A percentile compares a stretch with the other conserved stretches of the same genome.
Evolutionary conservation across 139 green algal genomes (phyloP).

Genomic region (Coccomyxa sp.): DNA sequence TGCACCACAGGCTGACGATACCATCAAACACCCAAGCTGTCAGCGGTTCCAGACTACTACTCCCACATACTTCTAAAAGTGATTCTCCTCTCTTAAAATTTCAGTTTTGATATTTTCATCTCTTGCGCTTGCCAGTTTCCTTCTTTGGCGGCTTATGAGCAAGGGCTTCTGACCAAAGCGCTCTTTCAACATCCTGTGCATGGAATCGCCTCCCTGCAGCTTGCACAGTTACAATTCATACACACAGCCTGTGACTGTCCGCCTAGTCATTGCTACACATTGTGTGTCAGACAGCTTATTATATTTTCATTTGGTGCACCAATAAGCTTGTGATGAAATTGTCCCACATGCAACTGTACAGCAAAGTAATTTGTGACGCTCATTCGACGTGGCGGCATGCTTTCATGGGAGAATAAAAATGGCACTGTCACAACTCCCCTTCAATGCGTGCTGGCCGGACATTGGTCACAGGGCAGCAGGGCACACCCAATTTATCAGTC

Average conservation of each 20-base stretch:
- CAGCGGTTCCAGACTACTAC: no score
- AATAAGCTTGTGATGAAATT: neutral
- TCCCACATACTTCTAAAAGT: neutral
- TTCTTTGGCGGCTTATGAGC: neutral
- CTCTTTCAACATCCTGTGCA: conserved; percentile 9
- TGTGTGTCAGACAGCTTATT: neutral
- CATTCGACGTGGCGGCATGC: neutral
- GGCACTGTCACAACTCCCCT: no score
- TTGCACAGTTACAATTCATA: neutral
- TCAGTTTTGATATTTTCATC: neutral
- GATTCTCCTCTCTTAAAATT: neutral
- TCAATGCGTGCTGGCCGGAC: no score
- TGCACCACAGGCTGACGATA: neutral
- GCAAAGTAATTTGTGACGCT: neutral
- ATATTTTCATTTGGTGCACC: no score
- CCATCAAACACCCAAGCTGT: no score
- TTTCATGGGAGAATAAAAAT: no score
- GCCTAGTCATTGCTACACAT: neutral
- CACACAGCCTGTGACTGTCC: neutral
- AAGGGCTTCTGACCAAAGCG: conserved; percentile 8
- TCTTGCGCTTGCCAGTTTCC: conserved; percentile 10
- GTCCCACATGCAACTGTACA: no score
- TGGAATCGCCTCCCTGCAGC: neutral
- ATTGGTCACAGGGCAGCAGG: no score
- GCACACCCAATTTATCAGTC: no score